These are phyloP conservation scores for Coemansia erecta DNA, from an alignment of 192 early-diverging fungal species.

Conservation along the genomic window DNA sequence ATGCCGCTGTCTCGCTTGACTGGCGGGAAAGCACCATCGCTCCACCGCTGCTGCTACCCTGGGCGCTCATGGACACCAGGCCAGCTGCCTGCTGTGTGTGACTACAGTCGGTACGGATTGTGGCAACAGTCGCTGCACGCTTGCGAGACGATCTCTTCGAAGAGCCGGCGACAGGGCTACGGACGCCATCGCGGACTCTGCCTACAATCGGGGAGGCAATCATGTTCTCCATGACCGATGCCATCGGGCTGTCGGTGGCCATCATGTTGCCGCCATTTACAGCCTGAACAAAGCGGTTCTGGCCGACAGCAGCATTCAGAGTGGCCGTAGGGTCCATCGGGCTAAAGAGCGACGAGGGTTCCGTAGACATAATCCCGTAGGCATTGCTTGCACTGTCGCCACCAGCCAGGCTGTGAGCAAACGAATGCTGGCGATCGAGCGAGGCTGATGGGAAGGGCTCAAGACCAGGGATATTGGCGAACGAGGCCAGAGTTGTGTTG, in stretches of 20 bases:
- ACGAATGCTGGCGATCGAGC: slow-evolving; percentile 17
- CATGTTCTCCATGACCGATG: slow-evolving; percentile 4
- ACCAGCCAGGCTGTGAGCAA: slow-evolving; percentile 1
- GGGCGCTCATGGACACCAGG: slow-evolving; percentile 11
- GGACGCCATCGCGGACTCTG: slow-evolving; percentile 7
- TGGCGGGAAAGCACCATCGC: neutral
- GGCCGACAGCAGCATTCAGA: slow-evolving; percentile 11
- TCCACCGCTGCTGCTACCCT: slow-evolving; percentile 5
- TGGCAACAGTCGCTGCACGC: slow-evolving; percentile 44
- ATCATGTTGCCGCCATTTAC: slow-evolving; percentile 2
- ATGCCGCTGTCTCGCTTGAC: slow-evolving; percentile 9
- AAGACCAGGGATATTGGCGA: slow-evolving; percentile 34
- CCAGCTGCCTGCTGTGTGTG: slow-evolving; percentile 11
- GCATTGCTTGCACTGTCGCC: slow-evolving; percentile 3
- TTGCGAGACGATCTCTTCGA: slow-evolving; percentile 35
- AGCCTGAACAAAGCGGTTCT: slow-evolving; percentile 15
- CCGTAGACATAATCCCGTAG: slow-evolving; percentile 19
- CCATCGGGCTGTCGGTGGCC: slow-evolving; percentile 1
- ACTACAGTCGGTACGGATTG: slow-evolving; percentile 19
- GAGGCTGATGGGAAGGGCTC: slow-evolving; percentile 30
- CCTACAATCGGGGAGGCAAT: slow-evolving; percentile 7
- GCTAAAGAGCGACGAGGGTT: slow-evolving; percentile 15
- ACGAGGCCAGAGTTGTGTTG: slow-evolving; percentile 28
- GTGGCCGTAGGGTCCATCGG: slow-evolving; percentile 11
- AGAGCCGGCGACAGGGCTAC: slow-evolving; percentile 19